Percentiles rank a stretch among this genome's conserved stretches.
These are phyloP conservation scores for Aspergillus vadensis DNA, from an alignment of 2,329 filamentous ascomycete species.

Conservation along the genomic window DNA sequence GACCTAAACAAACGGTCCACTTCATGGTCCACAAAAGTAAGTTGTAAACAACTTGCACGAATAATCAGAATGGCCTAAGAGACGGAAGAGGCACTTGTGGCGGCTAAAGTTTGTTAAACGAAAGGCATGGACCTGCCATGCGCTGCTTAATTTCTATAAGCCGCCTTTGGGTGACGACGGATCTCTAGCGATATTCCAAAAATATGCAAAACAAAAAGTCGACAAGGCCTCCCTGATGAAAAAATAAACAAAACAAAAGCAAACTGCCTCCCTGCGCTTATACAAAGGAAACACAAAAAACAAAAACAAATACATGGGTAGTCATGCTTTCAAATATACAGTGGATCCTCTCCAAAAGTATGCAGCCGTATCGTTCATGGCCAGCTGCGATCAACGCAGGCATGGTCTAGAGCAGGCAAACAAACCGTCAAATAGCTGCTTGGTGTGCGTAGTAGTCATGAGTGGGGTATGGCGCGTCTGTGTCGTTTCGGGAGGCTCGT, in stretches of 20 bases:
- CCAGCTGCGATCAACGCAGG: conserved; percentile 13
- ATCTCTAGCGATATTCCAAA: conserved; percentile 1
- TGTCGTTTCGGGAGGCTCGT: not conserved
- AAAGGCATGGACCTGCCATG: conserved; percentile 15
- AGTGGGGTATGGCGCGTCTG: not conserved
- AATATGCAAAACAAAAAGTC: not conserved
- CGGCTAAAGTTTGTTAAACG: not conserved
- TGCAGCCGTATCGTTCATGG: not conserved
- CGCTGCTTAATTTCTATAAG: conserved; percentile 15
- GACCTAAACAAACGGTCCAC: not conserved
- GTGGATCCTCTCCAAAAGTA: not conserved
- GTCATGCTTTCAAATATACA: conserved; percentile 6
- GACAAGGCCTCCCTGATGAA: not conserved
- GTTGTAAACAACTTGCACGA: not conserved
- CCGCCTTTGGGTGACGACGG: not conserved
- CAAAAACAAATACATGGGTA: not conserved
- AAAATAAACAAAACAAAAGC: conserved; percentile 9
- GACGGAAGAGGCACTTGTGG: not conserved
- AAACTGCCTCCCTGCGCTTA: conserved; percentile 8
- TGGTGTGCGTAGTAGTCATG: not conserved
- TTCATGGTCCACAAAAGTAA: not conserved
- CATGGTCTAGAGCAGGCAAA: not conserved
- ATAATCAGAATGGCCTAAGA: not conserved
- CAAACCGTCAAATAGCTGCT: not conserved
- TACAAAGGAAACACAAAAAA: not conserved